Percentiles rank a stretch among this genome's conserved stretches.
Conservation (phyloP, 768 basidiomycete genomes). For the Rhodotorula babjevae region DNA sequence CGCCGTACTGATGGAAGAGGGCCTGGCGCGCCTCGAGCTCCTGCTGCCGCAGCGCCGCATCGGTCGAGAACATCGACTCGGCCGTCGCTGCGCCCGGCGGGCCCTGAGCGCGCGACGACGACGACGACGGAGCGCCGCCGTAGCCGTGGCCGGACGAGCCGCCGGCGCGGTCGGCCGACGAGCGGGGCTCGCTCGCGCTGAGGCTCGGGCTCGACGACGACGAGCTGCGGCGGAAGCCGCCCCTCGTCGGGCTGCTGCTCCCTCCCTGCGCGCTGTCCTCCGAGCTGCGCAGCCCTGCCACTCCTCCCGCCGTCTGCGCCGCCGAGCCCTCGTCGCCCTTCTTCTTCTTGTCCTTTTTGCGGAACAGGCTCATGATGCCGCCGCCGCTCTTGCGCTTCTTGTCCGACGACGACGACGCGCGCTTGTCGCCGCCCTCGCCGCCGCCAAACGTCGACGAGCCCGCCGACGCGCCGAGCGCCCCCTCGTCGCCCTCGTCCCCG, state of each 20-base stretch:
- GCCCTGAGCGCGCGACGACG: too few species aligned
- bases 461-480: constrained; percentile 23
- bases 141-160: background rate
- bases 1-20: constrained; percentile 42
- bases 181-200: constrained; percentile 3
- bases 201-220: constrained; percentile 7
- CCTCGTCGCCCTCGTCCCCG: constrained; percentile 13
- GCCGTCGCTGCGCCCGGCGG: constrained; percentile 28
- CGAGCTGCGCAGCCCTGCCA: constrained; percentile 31
- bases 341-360: constrained; percentile 66
- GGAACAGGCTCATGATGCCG: constrained; percentile 72
- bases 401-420: constrained; percentile 5
- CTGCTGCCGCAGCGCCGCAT: constrained; percentile 41
- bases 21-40: constrained; percentile 44
- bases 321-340: constrained; percentile 50
- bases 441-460: background rate
- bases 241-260: constrained; percentile 1
- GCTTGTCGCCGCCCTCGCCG: background rate
- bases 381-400: constrained; percentile 51
- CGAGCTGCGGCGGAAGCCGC: background rate
- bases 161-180: constrained; percentile 9
- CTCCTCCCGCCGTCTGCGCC: background rate
- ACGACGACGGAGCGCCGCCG: too few species aligned
- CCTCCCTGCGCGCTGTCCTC: constrained; percentile 30
- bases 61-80: constrained; percentile 40